Evolutionary conservation across 1,284 basidiomycete species (phyloP).

Genomic region (Rugosomyces carneus): DNA sequence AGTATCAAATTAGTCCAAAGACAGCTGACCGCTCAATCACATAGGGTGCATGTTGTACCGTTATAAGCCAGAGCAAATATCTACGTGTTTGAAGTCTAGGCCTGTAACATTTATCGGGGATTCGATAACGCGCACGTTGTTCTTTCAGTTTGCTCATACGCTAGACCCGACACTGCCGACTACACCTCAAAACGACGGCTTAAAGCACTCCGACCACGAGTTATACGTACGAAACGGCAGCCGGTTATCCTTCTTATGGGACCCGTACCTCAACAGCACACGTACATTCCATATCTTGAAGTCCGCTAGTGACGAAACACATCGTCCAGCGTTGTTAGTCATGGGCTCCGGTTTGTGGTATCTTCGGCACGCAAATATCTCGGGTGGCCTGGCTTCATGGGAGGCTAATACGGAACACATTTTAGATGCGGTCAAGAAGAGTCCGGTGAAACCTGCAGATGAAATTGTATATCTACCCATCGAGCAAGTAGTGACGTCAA

Average conservation of each 20-base stretch:
- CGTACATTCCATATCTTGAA: conserved; percentile 36
- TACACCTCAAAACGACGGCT: conserved; percentile 46
- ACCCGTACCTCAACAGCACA: conserved; percentile 74
- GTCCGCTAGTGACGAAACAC: conserved; percentile 5
- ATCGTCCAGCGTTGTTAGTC: conserved; percentile 59
- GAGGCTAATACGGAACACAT: conserved; percentile 63
- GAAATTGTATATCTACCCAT: conserved; percentile 73
- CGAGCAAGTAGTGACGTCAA: conserved; percentile 54
- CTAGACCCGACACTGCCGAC: conserved; percentile 53
- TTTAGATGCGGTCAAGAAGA: conserved; percentile 43
- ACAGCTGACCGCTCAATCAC: conserved; percentile 8
- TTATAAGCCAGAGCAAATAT: conserved; percentile 51
- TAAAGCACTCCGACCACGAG: conserved; percentile 65
- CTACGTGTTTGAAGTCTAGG: conserved; percentile 46
- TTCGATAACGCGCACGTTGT: conserved; percentile 74
- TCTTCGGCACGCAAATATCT: conserved; percentile 61
- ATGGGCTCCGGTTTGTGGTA: conserved; percentile 87
- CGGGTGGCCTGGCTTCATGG: conserved; percentile 75
- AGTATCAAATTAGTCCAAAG: conserved; percentile 5
- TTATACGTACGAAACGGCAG: conserved; percentile 40
- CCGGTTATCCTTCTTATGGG: conserved; percentile 70
- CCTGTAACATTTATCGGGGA: conserved; percentile 80
- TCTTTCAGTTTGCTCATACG: conserved; percentile 64
- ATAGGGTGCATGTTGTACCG: conserved; percentile 71
- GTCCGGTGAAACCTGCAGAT: conserved; percentile 48